Base-by-base conservation (phyloP, 768 basidiomycete genomes). In the Gymnopilus junonius region DNA sequence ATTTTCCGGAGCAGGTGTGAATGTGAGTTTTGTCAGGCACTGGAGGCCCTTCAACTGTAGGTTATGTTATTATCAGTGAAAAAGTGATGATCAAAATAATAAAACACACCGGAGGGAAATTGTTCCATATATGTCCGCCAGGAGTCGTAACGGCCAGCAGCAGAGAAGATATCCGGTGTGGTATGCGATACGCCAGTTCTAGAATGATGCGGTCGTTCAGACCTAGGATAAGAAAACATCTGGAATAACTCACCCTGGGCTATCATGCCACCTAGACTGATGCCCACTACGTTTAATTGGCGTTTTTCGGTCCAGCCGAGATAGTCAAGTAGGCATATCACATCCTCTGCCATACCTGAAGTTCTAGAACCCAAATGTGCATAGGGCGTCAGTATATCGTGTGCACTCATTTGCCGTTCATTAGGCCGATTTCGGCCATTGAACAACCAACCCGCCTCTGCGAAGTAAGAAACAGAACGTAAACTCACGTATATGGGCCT, bases 201-300 rank as follows among this genome's bases (percentile, higher is more conserved):
- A 43, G n/a, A n/a, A n/a, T n/a, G n/a, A n/a, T n/a, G n/a, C n/a
- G n/a, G n/a, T n/a, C n/a, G n/a, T n/a, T n/a, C n/a, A n/a, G n/a
- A 42, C 6, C 37, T 31, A n/a, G 43, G 21, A 54, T 55, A 48
- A 21, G 25, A 14, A 42, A 54, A 23, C 15, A 42, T 15, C 8
- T 8, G 21, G 35, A 15, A 45, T n/a, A 8, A 59, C 67, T 32
- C 62, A 89, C 90, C 89, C 76, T 92, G 90, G 0, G 91, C 86
- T 54, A 93, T 92, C 93, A 94, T 94, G 4, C 93, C 93, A 2
- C 93, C 93, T 4, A 95, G 73, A 39, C 91, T 93, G 23, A 86
- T 75, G 8, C 93, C 90, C 21, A 94, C 88, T 32, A 94, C 74
- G 68, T 94, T 88, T 6, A 95, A 45, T 51, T 83, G 82, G 4